Percentiles rank a stretch among this genome's conserved stretches.
These are phyloP conservation scores for Ampelocalamus luodianensis DNA, from an alignment of 176 grass and related monocot species.

Conservation along the genomic window DNA sequence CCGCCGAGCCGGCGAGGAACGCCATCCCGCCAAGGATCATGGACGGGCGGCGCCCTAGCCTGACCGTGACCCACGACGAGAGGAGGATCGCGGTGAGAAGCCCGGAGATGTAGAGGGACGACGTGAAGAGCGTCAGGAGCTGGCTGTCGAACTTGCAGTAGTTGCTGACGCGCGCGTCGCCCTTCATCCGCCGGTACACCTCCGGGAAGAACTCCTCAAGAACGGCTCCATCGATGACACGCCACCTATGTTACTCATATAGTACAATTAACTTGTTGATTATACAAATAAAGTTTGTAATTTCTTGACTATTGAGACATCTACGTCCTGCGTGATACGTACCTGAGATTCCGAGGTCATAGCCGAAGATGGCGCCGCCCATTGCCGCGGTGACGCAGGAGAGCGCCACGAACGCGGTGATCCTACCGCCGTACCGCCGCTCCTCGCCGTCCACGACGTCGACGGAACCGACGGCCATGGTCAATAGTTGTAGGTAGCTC, in stretches of 20 bases:
- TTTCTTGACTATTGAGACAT: too few relatives aligned
- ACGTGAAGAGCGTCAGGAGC: slow-evolving; percentile 84
- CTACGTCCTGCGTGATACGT: too few relatives aligned
- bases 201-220: slow-evolving; percentile 64
- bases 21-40: slow-evolving; percentile 65
- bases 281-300: too few relatives aligned
- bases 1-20: slow-evolving; percentile 48
- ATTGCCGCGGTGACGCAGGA: slow-evolving; percentile 64
- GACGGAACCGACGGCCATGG: slow-evolving; percentile 19
- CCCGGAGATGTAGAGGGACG: slow-evolving; percentile 67
- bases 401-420: slow-evolving; percentile 59
- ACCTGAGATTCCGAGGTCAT: slow-evolving; percentile 53
- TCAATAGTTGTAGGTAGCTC: neutral
- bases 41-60: slow-evolving; percentile 47
- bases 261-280: too few relatives aligned
- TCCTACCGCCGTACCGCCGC: slow-evolving; percentile 22
- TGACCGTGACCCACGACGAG: slow-evolving; percentile 51
- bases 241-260: neutral
- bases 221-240: slow-evolving; percentile 72
- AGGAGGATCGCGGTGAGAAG: slow-evolving; percentile 50
- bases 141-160: slow-evolving; percentile 95
- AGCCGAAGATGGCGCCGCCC: slow-evolving; percentile 72
- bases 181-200: slow-evolving; percentile 52
- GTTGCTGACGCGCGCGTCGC: slow-evolving; percentile 53
- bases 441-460: neutral